Conservation (phyloP, 495 filamentous ascomycete genomes). For the Penicillium diatomitis region DNA sequence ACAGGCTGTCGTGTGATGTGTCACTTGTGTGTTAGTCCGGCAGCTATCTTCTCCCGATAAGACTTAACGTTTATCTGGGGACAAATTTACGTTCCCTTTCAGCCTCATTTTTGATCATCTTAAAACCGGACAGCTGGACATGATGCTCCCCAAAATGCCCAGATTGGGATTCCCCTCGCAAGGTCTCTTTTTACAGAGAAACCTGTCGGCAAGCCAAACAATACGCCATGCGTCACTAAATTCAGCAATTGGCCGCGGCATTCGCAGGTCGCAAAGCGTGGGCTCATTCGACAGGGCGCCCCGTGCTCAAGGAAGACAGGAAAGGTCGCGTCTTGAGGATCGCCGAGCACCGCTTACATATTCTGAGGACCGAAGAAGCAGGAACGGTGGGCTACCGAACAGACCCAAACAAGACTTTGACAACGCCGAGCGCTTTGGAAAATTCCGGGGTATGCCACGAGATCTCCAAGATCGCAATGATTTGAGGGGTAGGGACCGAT, state of each 20-base stretch:
- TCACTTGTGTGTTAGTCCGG: too few relatives aligned
- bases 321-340: not conserved
- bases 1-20: too few relatives aligned
- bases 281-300: slow-evolving; percentile 3
- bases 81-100: too few relatives aligned
- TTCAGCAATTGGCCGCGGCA: slow-evolving; percentile 46
- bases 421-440: slow-evolving; percentile 24
- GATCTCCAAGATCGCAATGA: slow-evolving; percentile 13
- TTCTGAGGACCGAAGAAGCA: not conserved
- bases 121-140: not conserved
- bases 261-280: slow-evolving; percentile 29
- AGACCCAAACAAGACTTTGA: slow-evolving; percentile 14
- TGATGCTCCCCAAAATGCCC: slow-evolving; percentile 4
- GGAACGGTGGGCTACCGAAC: not conserved
- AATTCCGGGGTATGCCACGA: slow-evolving; percentile 19
- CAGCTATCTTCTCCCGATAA: too few relatives aligned
- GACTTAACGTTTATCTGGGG: too few relatives aligned
- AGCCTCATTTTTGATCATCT: too few relatives aligned
- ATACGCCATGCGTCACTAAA: slow-evolving; percentile 43
- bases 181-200: not conserved
- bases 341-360: not conserved
- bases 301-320: not conserved
- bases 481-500: not conserved
- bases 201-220: not conserved
- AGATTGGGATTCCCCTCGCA: not conserved